Base-by-base conservation (phyloP, 768 basidiomycete genomes). In the Hydnomerulius pinastri region DNA sequence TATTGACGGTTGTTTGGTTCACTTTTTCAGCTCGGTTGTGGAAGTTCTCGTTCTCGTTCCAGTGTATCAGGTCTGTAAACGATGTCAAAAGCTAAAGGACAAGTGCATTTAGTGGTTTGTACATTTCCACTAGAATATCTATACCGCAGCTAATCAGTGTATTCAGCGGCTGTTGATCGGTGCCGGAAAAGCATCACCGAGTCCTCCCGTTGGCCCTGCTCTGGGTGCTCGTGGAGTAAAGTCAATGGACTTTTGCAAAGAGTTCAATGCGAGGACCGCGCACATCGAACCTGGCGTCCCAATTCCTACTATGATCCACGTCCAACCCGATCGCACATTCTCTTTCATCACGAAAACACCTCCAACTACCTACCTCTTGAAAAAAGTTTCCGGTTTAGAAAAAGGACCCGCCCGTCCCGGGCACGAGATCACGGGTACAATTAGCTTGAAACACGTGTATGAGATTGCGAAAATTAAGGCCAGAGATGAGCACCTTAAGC, bases 221-320 rank as follows among this genome's bases (percentile, higher is more conserved):
- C 82, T 99, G 46, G 97, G 97, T 75, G 96, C 97, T 56, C 85
- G 92, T 64, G 97, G 97, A 61, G 95, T 99, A 59, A 98, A 97
- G 73, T 93, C 94, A 23, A 98, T 98, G 90, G 97, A 99, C 74
- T 99, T 99, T 67, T 97, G 94, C 79, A 99, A 98, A 70, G 94
- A 98, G 69, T 99, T 98, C 76, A 99, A 99, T 66, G 95, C 96
- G n/a, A 86, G 87, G 56, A 98, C 96, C 17, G 87, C 91, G 27
- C 87, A 92, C 67, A 79, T 96, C 30, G 81, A 85, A 54, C 84
- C 87, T 15, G 92, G 92, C 29, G 81, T 89, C 9, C 96, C 97
- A 6, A 82, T 83, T 32, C 96, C 97, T 9, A 97, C 94, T n/a
- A 72, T 87, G 54, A 95, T 99, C 64, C 90, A 84, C 48, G 87